Base-by-base conservation (phyloP, 2,329 filamentous ascomycete genomes). In the Metarhizium sp. region DNA sequence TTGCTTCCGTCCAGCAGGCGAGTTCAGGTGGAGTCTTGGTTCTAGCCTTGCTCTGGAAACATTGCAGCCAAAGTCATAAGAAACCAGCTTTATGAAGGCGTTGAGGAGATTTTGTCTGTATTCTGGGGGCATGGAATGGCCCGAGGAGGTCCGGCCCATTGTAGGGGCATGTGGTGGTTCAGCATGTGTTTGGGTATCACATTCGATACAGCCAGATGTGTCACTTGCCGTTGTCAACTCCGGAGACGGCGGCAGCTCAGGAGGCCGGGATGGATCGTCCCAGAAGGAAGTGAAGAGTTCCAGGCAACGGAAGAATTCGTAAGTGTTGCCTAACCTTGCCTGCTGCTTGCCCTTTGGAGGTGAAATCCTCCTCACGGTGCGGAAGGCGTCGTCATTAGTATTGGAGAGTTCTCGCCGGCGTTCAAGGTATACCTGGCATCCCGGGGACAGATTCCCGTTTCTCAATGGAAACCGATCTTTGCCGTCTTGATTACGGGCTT, bases 11-110 rank as follows among this genome's bases (percentile, higher is more conserved):
- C 60, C 64, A 55, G 64, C 60, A 2, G 69, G 66, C n/a, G 72
- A 73, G 51, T 70, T 72, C 52, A 86, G 66, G 49, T 84, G 76
- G 20, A 86, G 71, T 2, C 83, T 76, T 10, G 83, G 83, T 61
- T 86, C 83, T 29, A 74, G 71, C 45, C 82, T 77, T 16, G 82
- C 72, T 30, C 77, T 73, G 2, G 75, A 72, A 51, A 84, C 78
- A 60, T 79, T 85, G 67, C 83, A 86, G 52, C 81, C 80, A 66
- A 85, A 86, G 59, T 86, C 82, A 62, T 86, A 86, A 18, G 81
- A 77, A 16, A 86, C 76, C 4, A 86, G 75, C 65, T 86, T 86
- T 55, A 86, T 67, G 55, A 86, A 85, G 40, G 82, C 76, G 2
- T 77, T 74, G 13, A 83, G 60, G n/a, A 85, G 71, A 54, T 75